phyloP scores from a whole-genome alignment of 2,329 filamentous ascomycete species.

The Fusarium tricinctum region DNA sequence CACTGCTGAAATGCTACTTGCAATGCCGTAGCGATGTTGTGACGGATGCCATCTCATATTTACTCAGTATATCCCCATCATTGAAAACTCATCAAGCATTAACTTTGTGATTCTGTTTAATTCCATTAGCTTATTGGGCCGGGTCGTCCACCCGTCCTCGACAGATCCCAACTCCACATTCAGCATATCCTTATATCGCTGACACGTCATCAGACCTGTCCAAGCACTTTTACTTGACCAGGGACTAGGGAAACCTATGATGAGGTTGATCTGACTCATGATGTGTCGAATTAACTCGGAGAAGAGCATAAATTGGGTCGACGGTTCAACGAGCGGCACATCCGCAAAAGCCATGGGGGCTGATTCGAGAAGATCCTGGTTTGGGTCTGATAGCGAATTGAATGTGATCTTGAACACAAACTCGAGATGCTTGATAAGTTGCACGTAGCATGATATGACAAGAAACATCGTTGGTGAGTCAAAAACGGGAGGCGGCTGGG shows the following conservation, averaged over 20 bases:
- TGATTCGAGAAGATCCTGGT: constrained; percentile 30
- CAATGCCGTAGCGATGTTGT: neutral
- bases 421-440: constrained; percentile 49
- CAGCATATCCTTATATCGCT: constrained; percentile 43
- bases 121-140: constrained; percentile 42
- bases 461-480: constrained; percentile 50
- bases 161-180: constrained; percentile 48
- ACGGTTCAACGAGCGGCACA: constrained; percentile 45
- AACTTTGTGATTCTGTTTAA: constrained; percentile 37
- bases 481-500: constrained; percentile 28
- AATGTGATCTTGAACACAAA: constrained; percentile 41
- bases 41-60: neutral
- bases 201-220: constrained; percentile 44
- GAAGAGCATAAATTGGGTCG: constrained; percentile 50
- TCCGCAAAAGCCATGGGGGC: constrained; percentile 46
- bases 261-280: constrained; percentile 46
- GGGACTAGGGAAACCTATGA: constrained; percentile 47
- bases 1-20: neutral
- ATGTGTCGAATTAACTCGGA: constrained; percentile 47
- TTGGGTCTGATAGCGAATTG: constrained; percentile 29
- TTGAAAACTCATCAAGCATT: constrained; percentile 42
- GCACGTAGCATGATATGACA: constrained; percentile 51
- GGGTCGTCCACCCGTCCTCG: constrained; percentile 42
- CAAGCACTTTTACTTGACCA: constrained; percentile 45
- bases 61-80: constrained; percentile 44